Percentiles rank a stretch among this genome's conserved stretches.
These are phyloP conservation scores for Stromatinia cepivora DNA, from an alignment of 2,329 filamentous ascomycete genomes.

Conservation along the genomic window DNA sequence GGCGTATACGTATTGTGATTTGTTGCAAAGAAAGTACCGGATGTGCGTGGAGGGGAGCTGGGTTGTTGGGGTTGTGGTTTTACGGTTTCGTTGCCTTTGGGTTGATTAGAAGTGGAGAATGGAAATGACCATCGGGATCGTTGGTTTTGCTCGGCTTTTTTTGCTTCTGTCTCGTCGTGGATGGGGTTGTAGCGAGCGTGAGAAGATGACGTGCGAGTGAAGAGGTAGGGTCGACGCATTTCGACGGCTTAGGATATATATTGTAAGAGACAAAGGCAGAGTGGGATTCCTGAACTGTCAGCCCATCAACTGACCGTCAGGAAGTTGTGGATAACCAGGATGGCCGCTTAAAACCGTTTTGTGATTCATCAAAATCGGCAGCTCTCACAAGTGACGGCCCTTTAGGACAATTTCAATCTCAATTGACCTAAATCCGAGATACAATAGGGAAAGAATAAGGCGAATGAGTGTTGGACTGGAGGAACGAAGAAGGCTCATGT, in stretches of 20 bases:
- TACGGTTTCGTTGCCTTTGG: not conserved
- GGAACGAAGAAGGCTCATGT: not conserved
- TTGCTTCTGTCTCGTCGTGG: slow-evolving; percentile 1
- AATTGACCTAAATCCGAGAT: not conserved
- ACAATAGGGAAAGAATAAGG: not conserved
- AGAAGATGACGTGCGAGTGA: slow-evolving; percentile 1
- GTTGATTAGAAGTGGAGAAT: too few species aligned
- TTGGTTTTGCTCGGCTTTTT: not conserved
- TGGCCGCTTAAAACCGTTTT: not conserved
- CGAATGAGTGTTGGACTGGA: not conserved
- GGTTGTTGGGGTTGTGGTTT: not conserved
- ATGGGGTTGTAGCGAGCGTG: slow-evolving; percentile 19
- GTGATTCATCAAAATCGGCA: not conserved
- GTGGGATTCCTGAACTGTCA: not conserved
- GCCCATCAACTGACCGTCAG: not conserved
- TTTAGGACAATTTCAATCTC: not conserved
- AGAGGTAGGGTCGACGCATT: slow-evolving; percentile 10
- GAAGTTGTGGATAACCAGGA: not conserved
- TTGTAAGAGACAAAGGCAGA: not conserved
- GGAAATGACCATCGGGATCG: not conserved
- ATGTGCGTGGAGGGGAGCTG: not conserved
- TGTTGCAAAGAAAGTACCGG: slow-evolving; percentile 6
- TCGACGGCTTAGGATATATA: not conserved
- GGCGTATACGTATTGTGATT: slow-evolving; percentile 5
- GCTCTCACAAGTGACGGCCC: not conserved